These are phyloP conservation scores for Alternaria sp. DNA, from an alignment of 2,329 filamentous ascomycete species.

Conservation along the genomic window DNA sequence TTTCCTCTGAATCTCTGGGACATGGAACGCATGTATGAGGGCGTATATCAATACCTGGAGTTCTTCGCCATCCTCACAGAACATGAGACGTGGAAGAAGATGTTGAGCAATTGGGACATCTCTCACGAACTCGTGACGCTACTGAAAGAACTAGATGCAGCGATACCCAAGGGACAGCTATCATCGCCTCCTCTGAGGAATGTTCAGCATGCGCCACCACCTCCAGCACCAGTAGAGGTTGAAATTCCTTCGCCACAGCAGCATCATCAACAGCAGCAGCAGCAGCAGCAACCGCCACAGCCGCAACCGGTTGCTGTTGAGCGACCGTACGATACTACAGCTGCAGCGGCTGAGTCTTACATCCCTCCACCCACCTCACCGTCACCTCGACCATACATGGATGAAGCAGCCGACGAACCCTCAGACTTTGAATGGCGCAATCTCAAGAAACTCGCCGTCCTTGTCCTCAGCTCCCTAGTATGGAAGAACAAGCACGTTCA, in stretches of 20 bases:
- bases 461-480: constrained; percentile 86
- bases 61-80: constrained; percentile 91
- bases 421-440: constrained; percentile 77
- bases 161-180: constrained; percentile 72
- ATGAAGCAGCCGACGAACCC: constrained; percentile 63
- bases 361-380: constrained; percentile 46
- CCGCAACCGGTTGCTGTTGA: constrained; percentile 63
- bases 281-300: constrained; percentile 39
- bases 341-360: constrained; percentile 57
- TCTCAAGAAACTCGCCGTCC: constrained; percentile 90
- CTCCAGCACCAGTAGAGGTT: constrained; percentile 39
- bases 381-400: constrained; percentile 58
- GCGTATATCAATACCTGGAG: constrained; percentile 91
- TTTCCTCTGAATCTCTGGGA: constrained; percentile 97
- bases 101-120: constrained; percentile 91
- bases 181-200: constrained; percentile 66
- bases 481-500: constrained; percentile 88
- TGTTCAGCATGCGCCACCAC: constrained; percentile 42
- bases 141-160: constrained; percentile 84
- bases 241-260: constrained; percentile 22
- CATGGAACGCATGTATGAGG: constrained; percentile 96
- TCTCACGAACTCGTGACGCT: constrained; percentile 88
- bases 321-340: constrained; percentile 67
- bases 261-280: constrained; percentile 25
- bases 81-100: constrained; percentile 79